Evolutionary conservation across 2,329 filamentous ascomycete genomes (phyloP).

Genomic region (Stylonectria norvegica): DNA sequence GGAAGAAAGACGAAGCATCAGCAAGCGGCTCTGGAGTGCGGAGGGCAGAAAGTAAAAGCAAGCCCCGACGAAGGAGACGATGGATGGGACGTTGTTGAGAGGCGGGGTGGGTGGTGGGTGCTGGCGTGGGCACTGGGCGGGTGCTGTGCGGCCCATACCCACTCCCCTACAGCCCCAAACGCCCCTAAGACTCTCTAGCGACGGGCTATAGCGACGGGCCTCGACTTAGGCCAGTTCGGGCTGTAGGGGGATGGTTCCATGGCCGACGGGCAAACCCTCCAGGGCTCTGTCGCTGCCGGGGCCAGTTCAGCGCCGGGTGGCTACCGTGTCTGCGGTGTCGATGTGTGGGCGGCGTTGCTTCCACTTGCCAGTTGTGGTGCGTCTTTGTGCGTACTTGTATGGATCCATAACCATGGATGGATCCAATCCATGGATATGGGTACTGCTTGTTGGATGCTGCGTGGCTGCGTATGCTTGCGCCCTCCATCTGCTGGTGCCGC

Average conservation of each 20-base stretch:
- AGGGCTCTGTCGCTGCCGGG: not conserved
- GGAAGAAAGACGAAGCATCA: constrained; percentile 32
- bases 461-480: too few relatives aligned
- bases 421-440: too few relatives aligned
- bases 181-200: not conserved
- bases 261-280: too few relatives aligned
- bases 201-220: not conserved
- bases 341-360: too few relatives aligned
- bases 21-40: constrained; percentile 20
- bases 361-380: too few relatives aligned
- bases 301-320: not conserved
- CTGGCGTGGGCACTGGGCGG: constrained; percentile 24
- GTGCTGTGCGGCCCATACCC: too few relatives aligned
- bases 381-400: too few relatives aligned
- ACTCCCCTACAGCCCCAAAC: not conserved
- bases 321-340: too few relatives aligned
- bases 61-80: constrained; percentile 25
- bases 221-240: not conserved
- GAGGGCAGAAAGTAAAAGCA: constrained; percentile 24
- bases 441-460: too few relatives aligned
- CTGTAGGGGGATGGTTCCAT: not conserved
- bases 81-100: constrained; percentile 31
- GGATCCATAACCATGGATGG: too few relatives aligned
- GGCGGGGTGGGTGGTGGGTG: constrained; percentile 30
- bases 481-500: too few relatives aligned